A percentile compares a stretch with the other conserved stretches of the same genome.
These are phyloP conservation scores for Colletotrichum sp. DNA, from an alignment of 2,329 filamentous ascomycete species.

Conservation along the genomic window DNA sequence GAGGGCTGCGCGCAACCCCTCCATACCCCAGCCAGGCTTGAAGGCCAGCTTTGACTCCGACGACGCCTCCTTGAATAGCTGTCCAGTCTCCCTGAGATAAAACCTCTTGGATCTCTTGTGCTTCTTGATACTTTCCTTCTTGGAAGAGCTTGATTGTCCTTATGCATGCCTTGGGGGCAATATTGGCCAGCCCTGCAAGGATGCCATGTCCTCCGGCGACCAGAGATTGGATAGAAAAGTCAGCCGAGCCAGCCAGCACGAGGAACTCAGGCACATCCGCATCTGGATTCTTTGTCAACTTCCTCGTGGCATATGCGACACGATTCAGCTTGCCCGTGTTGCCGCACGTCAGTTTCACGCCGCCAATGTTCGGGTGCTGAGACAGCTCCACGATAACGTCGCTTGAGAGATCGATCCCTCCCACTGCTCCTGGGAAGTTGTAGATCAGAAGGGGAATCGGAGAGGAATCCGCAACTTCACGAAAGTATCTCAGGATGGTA, in stretches of 20 bases:
- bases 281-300: conserved; percentile 34
- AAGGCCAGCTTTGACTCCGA: conserved; percentile 73
- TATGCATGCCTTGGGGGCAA: conserved; percentile 71
- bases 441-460: conserved; percentile 72
- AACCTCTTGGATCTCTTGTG: conserved; percentile 53
- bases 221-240: conserved; percentile 73
- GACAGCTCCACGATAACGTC: conserved; percentile 65
- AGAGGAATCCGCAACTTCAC: conserved; percentile 64
- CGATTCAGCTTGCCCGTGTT: conserved; percentile 74
- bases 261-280: conserved; percentile 58
- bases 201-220: conserved; percentile 73
- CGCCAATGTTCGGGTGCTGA: conserved; percentile 68
- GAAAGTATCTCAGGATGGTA: conserved; percentile 71
- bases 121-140: conserved; percentile 61
- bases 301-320: conserved; percentile 62
- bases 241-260: conserved; percentile 74
- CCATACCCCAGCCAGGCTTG: conserved; percentile 73
- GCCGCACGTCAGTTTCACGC: conserved; percentile 73
- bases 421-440: conserved; percentile 70
- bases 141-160: conserved; percentile 65
- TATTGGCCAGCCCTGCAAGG: conserved; percentile 74
- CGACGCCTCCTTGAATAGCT: conserved; percentile 73
- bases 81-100: conserved; percentile 75
- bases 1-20: conserved; percentile 50
- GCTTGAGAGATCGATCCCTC: conserved; percentile 68